These are phyloP conservation scores for Ogataea thermomethanolica DNA, from an alignment of 805 yeast species.

Conservation along the genomic window DNA sequence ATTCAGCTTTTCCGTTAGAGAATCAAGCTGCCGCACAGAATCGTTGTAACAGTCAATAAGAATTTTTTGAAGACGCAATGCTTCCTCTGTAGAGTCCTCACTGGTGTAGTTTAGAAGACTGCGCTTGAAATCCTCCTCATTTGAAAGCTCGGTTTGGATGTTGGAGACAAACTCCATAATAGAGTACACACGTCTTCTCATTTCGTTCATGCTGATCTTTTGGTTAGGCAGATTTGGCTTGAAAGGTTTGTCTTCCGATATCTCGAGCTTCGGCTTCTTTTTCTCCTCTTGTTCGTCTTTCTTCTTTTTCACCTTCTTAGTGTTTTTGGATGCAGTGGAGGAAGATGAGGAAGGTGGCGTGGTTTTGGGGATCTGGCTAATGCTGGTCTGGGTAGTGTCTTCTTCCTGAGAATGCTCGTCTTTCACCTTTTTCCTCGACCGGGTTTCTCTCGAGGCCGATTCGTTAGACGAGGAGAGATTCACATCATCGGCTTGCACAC, in stretches of 20 bases:
- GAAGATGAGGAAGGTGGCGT: slow-evolving; percentile 22
- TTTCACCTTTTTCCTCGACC: slow-evolving; percentile 25
- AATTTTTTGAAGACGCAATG: slow-evolving; percentile 31
- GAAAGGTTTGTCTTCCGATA: slow-evolving; percentile 64
- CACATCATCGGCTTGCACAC: slow-evolving; percentile 35
- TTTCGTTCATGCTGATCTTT: slow-evolving; percentile 71
- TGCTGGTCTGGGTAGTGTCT: slow-evolving; percentile 11
- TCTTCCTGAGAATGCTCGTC: slow-evolving; percentile 22
- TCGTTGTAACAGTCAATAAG: slow-evolving; percentile 52
- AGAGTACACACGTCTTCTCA: slow-evolving; percentile 84
- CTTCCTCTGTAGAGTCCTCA: slow-evolving; percentile 23
- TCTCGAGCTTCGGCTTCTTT: slow-evolving; percentile 28
- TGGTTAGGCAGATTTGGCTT: slow-evolving; percentile 82
- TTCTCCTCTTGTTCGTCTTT: slow-evolving; percentile 17
- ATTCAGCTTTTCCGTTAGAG: slow-evolving; percentile 64
- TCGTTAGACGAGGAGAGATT: slow-evolving; percentile 33
- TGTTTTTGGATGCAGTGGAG: slow-evolving; percentile 15
- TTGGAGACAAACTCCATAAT: slow-evolving; percentile 88
- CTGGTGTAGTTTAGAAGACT: slow-evolving; percentile 27
- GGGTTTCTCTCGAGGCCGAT: slow-evolving; percentile 24
- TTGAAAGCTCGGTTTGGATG: slow-evolving; percentile 77
- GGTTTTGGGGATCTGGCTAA: slow-evolving; percentile 16
- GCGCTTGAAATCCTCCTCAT: slow-evolving; percentile 60
- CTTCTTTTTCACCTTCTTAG: slow-evolving; percentile 19
- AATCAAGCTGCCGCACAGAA: slow-evolving; percentile 65